Conservation (phyloP, 768 basidiomycete genomes). For the Clitopilus hobsonii region DNA sequence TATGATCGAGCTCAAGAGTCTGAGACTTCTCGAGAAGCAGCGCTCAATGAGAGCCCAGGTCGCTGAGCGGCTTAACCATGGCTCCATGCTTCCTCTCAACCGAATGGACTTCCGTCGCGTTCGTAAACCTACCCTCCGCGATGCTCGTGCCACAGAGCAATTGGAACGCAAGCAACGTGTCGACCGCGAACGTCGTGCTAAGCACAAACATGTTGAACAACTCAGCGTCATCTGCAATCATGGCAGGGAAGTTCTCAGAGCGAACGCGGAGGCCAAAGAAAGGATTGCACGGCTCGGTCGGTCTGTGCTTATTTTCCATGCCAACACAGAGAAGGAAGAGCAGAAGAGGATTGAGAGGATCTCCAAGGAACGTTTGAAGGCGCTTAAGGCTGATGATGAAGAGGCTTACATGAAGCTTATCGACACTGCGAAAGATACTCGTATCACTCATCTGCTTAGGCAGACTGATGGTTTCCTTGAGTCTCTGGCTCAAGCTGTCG, state of each 20-base stretch:
- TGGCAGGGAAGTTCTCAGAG: constrained; percentile 68
- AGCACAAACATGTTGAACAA: constrained; percentile 95
- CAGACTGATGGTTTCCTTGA: constrained; percentile 96
- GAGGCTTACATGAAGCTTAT: constrained; percentile 99
- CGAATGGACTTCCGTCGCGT: constrained; percentile 86
- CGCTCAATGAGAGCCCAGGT: constrained; percentile 81
- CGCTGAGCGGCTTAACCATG: constrained; percentile 83
- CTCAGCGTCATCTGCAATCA: constrained; percentile 83
- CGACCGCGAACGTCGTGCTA: constrained; percentile 91
- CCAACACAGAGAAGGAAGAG: constrained; percentile 93
- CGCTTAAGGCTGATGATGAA: constrained; percentile 96
- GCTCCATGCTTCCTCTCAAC: constrained; percentile 85
- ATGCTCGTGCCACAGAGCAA: constrained; percentile 85
- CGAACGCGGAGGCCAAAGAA: constrained; percentile 58
- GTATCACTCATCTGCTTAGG: constrained; percentile 91
- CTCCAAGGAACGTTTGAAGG: constrained; percentile 96
- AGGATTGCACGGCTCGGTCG: constrained; percentile 73
- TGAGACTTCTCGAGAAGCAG: constrained; percentile 88
- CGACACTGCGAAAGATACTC: constrained; percentile 97
- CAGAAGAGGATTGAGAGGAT: constrained; percentile 95
- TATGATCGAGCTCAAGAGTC: constrained; percentile 87
- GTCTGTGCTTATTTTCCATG: constrained; percentile 80
- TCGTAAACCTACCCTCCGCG: constrained; percentile 82
- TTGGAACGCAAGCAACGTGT: constrained; percentile 87
- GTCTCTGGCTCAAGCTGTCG: constrained; percentile 89